Conservation (phyloP, 2,329 filamentous ascomycete species). For the Fusarium pseudograminearum region DNA sequence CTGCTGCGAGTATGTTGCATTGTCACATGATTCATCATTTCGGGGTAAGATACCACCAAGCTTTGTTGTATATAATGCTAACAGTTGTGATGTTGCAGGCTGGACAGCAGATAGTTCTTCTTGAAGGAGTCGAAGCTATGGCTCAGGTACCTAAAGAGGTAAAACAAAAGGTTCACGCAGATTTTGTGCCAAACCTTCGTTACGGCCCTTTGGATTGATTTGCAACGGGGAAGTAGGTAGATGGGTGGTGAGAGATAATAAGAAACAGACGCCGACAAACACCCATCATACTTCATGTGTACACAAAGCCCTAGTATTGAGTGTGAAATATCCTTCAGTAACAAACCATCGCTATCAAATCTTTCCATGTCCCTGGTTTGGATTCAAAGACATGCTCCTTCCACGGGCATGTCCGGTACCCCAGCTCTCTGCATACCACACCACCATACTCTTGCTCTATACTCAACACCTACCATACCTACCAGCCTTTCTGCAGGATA, state of each 20-base stretch:
- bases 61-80: background rate
- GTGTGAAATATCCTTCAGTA: background rate
- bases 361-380: no score
- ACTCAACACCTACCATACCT: slow-evolving; percentile 19
- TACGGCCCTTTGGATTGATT: background rate
- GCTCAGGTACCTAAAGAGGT: background rate
- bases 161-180: background rate
- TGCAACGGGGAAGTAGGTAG: background rate
- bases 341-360: background rate
- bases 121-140: background rate
- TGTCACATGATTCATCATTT: slow-evolving; percentile 2
- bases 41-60: background rate
- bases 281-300: background rate
- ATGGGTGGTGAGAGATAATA: background rate
- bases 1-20: background rate
- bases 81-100: background rate
- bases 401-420: background rate
- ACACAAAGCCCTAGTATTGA: background rate
- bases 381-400: background rate
- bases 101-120: background rate
- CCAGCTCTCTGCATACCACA: slow-evolving; percentile 16
- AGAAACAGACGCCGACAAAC: no score
- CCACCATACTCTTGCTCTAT: slow-evolving; percentile 29
- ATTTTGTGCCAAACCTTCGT: background rate
- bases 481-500: background rate